Evolutionary conservation across 2,329 filamentous ascomycete species (phyloP).

Genomic region (Talaromyces piceae): DNA sequence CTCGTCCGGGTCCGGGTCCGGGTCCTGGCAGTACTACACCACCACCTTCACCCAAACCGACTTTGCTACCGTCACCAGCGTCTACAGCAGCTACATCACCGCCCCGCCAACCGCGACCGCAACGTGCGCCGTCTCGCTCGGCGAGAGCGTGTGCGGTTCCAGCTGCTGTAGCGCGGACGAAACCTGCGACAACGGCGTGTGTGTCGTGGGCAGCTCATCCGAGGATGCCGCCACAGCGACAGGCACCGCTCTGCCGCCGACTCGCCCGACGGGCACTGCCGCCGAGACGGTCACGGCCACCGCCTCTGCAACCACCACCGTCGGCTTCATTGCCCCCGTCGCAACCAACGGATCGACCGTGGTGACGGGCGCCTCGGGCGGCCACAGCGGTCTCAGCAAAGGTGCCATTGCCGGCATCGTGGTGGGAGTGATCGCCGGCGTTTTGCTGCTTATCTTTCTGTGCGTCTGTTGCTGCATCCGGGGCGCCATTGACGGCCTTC

Average conservation of each 20-base stretch:
- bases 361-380: conserved; percentile 23
- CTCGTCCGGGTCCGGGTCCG: conserved; percentile 25
- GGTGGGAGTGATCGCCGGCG: conserved; percentile 40
- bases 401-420: conserved; percentile 47
- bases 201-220: conserved; percentile 36
- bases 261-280: conserved; percentile 39
- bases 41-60: conserved; percentile 51
- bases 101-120: conserved; percentile 18
- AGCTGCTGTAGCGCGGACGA: conserved; percentile 40
- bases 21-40: conserved; percentile 50
- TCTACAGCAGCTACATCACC: conserved; percentile 41
- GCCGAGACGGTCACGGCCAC: conserved; percentile 38
- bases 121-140: conserved; percentile 41
- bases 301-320: conserved; percentile 34
- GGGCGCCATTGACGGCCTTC: conserved; percentile 31
- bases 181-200: conserved; percentile 35
- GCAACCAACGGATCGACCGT: conserved; percentile 35
- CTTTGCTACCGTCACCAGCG: conserved; percentile 46
- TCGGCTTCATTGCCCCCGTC: conserved; percentile 39
- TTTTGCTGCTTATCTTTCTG: conserved; percentile 38
- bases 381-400: conserved; percentile 35
- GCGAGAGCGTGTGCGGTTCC: conserved; percentile 37
- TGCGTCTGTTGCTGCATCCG: conserved; percentile 39
- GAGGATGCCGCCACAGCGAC: conserved; percentile 29
- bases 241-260: conserved; percentile 30